A percentile compares a stretch with the other conserved stretches of the same genome.
Conservation (phyloP, 768 basidiomycete genomes). For the Lyophyllum shimeji region DNA sequence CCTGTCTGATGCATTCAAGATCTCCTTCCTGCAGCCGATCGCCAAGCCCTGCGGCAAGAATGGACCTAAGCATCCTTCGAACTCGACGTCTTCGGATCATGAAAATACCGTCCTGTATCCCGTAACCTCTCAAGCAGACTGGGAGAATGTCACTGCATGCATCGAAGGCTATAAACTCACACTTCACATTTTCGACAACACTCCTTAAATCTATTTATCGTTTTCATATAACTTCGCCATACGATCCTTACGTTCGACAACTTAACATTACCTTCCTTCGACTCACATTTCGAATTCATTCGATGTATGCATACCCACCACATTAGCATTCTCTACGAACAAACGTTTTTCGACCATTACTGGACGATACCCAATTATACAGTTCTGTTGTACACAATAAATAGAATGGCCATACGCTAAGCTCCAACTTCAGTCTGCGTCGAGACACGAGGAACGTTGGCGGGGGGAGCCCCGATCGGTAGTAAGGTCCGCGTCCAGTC, state of each 20-base stretch:
- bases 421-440: slow-evolving; percentile 22
- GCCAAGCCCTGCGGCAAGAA: slow-evolving; percentile 15
- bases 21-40: slow-evolving; percentile 51
- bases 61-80: slow-evolving; percentile 31
- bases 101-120: slow-evolving; percentile 37
- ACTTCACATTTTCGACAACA: slow-evolving; percentile 51
- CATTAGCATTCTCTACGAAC: neutral
- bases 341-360: neutral
- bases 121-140: slow-evolving; percentile 57
- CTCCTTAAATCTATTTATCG: slow-evolving; percentile 9
- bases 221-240: neutral
- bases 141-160: slow-evolving; percentile 48
- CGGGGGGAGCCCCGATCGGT: slow-evolving; percentile 62
- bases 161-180: slow-evolving; percentile 52
- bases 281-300: neutral
- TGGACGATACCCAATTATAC: neutral
- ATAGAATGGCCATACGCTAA: slow-evolving; percentile 9
- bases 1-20: slow-evolving; percentile 52
- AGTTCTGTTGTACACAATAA: slow-evolving; percentile 6
- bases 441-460: slow-evolving; percentile 25
- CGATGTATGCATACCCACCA: neutral
- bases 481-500: slow-evolving; percentile 80
- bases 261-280: neutral
- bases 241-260: slow-evolving; percentile 1
- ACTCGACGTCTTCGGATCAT: slow-evolving; percentile 31